Percentiles rank a stretch among this genome's conserved stretches.
Evolutionary conservation across 2,329 filamentous ascomycete species (phyloP).

Genomic region (Dothidotthia symphoricarpi): DNA sequence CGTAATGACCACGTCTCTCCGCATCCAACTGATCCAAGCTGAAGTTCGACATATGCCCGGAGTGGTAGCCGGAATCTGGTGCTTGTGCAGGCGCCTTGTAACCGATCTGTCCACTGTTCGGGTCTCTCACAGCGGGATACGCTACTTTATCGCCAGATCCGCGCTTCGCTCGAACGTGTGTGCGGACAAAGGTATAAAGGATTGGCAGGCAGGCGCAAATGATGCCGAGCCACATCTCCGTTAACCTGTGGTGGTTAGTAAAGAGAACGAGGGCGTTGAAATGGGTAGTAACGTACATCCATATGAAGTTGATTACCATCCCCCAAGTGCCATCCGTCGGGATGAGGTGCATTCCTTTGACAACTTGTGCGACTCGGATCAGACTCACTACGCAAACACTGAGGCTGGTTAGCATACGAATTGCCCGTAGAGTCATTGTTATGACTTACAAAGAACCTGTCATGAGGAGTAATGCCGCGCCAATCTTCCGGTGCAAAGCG

Average conservation of each 20-base stretch:
- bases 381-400: slow-evolving; percentile 17
- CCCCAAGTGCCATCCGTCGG: slow-evolving; percentile 15
- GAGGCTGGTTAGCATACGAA: not conserved
- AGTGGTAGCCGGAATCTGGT: slow-evolving; percentile 7
- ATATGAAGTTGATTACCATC: slow-evolving; percentile 17
- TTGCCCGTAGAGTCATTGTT: not conserved
- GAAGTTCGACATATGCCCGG: not conserved
- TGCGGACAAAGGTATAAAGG: slow-evolving; percentile 10
- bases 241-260: slow-evolving; percentile 7
- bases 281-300: slow-evolving; percentile 8
- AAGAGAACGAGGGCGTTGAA: no score
- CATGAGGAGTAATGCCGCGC: slow-evolving; percentile 14
- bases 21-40: slow-evolving; percentile 2
- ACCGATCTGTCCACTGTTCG: slow-evolving; percentile 5
- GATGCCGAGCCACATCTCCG: slow-evolving; percentile 19
- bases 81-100: not conserved
- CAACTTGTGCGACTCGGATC: slow-evolving; percentile 12
- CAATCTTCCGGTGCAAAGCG: slow-evolving; percentile 12
- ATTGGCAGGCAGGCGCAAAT: slow-evolving; percentile 16
- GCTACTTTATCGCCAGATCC: not conserved
- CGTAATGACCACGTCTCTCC: not conserved
- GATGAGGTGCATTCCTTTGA: slow-evolving; percentile 6
- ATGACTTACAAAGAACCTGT: slow-evolving; percentile 17
- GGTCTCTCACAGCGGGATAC: slow-evolving; percentile 3
- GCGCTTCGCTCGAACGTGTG: not conserved